Conservation (phyloP, 495 filamentous ascomycete genomes). For the Penicillium pancosmium region DNA sequence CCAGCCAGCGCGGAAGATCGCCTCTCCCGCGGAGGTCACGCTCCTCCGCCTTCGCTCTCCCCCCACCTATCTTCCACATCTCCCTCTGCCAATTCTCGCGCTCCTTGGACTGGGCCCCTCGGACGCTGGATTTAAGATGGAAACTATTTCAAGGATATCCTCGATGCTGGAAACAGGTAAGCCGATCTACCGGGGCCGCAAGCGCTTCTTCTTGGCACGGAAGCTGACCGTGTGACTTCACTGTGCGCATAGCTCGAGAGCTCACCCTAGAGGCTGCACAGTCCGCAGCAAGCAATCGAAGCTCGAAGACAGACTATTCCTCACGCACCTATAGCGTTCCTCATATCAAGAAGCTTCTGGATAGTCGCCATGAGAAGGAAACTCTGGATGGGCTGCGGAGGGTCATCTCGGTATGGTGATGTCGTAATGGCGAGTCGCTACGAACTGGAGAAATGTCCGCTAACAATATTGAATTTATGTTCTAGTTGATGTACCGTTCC, state of each 20-base stretch:
- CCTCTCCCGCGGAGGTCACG: constrained; percentile 29
- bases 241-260: constrained; percentile 71
- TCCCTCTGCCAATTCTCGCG: constrained; percentile 19
- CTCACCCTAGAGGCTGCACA: constrained; percentile 95
- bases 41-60: constrained; percentile 29
- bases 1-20: constrained; percentile 10
- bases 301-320: constrained; percentile 42
- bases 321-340: constrained; percentile 50
- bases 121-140: constrained; percentile 59
- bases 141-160: constrained; percentile 94
- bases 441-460: constrained; percentile 8
- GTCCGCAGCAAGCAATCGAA: constrained; percentile 60
- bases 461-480: constrained; percentile 20
- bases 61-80: constrained; percentile 25
- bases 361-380: constrained; percentile 91
- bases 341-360: constrained; percentile 91
- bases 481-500: constrained; percentile 88
- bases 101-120: constrained; percentile 24
- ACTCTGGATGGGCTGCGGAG: constrained; percentile 88
- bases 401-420: constrained; percentile 76
- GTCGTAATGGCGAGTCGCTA: not conserved
- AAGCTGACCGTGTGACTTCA: constrained; percentile 27
- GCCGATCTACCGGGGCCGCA: constrained; percentile 11
- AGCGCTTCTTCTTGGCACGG: constrained; percentile 9
- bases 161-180: constrained; percentile 89